Base-by-base conservation (phyloP, 148 eudicot species). In the Polygonum maritimum region DNA sequence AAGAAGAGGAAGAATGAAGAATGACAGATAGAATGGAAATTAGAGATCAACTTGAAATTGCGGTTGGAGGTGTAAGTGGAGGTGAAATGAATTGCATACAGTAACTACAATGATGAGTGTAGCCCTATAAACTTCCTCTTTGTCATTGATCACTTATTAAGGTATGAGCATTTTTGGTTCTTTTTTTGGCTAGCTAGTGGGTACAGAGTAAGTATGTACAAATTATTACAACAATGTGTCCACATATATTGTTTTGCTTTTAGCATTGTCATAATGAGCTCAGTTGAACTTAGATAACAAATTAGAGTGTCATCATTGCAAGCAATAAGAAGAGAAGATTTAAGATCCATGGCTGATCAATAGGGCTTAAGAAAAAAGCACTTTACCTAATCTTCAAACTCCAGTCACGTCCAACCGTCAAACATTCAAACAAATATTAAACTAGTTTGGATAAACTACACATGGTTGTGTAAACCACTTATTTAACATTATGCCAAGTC, bases 61-160 rank as follows among this genome's bases (percentile, higher is more conserved):
- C 19, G 19, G 44, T 65, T 11, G 71, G 71, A 65, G 44, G 39
- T 33, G 44, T 26, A 60, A 65, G 71, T 65, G 71, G 71, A 65
- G 71, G 19, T 14, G 71, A 33, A 33, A 65, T 65, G 71, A 65
- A 36, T 62, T 62, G 69, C 39, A 62, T 31, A 62, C 69, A 62
- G 69, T 35, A 65, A 65, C 44, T 14, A 65, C 44, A 65, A 65
- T 65, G 71, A 65, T 65, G 71, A 65, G 71, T 26, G 38, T 60
- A 31, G 9, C 19, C 71, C 5, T 36, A 36, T 35, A 15, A 65
- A 36, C 71, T 36, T 36, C 44, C 41, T 65, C 71, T 35, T 36
- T 65, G 71, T 57, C 63, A 41, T 4, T 9, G 7, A 65, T 65
- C 44, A 65, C 71, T 36, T 65, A 15, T 44, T 65, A 36, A 65